Evolutionary conservation across 2,329 filamentous ascomycete genomes (phyloP), one percentile per base, ranked within the genome.

Genomic region (Davidsoniella neocaledoniae): DNA sequence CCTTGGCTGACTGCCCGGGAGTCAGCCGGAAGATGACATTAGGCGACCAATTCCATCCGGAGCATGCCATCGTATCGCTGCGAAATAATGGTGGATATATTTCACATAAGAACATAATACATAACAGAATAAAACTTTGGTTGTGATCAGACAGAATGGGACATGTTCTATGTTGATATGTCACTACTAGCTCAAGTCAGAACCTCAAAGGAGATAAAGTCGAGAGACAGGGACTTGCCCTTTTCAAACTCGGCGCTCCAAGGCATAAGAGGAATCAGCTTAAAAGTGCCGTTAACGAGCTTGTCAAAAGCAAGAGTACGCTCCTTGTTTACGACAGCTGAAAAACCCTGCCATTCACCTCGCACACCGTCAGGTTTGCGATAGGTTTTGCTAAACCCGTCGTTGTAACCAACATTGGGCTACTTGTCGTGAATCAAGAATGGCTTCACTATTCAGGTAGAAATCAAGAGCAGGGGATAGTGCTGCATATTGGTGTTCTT

Each of bases 191-290:
- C 65, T 57, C 95, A 95, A 0, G 83, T 86, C 54, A 95, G 66
- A 2, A 95, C 87, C 63, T 98, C 91, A 1, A 96, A 72, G 8
- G 84, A 91, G 0, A 91, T 96, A 61, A 98, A 96, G 62, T 98
- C 91, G 0, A 91, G 91, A 48, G 86, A 90, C 37, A 94, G 67
- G 65, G 96, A 98, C 60, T 83, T 86, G 68, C 95, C 88, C 65
- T 96, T 96, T 62, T 98, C 91, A 56, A 96, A 98, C 0, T 86
- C 83, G 43, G 76, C 74, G 36, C 72, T 69, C 91, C 91, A 98
- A 0, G 91, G 91, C 10, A 98, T 69, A 54, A 93, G 78, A 6
- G 87, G 86, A 47, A 98, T 95, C 61, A 94, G 80, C 43, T 71
- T 70, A 9, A 86, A 83, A 0, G 91, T 88, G 23, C 80, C 80